phyloP scores from a whole-genome alignment of 805 yeast genomes.

The Monosporozyma aquatica region DNA sequence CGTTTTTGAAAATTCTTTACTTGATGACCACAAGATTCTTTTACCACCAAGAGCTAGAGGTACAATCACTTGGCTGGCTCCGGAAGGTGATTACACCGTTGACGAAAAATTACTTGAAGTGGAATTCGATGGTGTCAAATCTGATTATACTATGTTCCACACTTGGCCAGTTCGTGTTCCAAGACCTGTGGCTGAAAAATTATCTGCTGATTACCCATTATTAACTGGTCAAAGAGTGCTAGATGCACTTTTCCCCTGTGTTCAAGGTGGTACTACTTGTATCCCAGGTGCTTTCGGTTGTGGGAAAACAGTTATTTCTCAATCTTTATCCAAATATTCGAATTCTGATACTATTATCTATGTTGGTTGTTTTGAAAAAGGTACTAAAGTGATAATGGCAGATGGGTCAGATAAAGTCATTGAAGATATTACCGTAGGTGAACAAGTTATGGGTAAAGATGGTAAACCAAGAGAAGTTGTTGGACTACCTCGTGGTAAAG shows the following conservation, averaged over 20 bases:
- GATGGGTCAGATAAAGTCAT: no score
- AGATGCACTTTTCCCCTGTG: conserved; percentile 97
- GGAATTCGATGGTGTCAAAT: conserved; percentile 83
- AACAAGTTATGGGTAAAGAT: no score
- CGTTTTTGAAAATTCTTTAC: conserved; percentile 85
- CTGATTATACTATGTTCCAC: conserved; percentile 86
- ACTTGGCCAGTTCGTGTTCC: conserved; percentile 99
- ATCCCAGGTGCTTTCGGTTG: conserved; percentile 99
- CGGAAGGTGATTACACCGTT: conserved; percentile 81
- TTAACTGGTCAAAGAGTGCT: conserved; percentile 98
- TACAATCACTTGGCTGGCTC: conserved; percentile 83
- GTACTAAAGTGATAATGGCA: no score
- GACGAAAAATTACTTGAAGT: conserved; percentile 87
- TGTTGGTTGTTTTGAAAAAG: conserved; percentile 83
- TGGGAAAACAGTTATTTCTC: conserved; percentile 98
- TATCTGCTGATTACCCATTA: conserved; percentile 88
- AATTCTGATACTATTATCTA: conserved; percentile 95
- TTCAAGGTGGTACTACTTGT: conserved; percentile 99
- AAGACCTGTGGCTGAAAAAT: conserved; percentile 92
- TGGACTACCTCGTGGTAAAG: no score
- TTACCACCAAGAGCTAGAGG: conserved; percentile 99
- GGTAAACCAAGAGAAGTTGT: no score
- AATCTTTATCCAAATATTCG: conserved; percentile 91
- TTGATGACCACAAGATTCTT: conserved; percentile 86
- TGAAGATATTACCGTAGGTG: no score